phyloP scores from a whole-genome alignment of 2,329 filamentous ascomycete genomes.

The Apiospora koreana region DNA sequence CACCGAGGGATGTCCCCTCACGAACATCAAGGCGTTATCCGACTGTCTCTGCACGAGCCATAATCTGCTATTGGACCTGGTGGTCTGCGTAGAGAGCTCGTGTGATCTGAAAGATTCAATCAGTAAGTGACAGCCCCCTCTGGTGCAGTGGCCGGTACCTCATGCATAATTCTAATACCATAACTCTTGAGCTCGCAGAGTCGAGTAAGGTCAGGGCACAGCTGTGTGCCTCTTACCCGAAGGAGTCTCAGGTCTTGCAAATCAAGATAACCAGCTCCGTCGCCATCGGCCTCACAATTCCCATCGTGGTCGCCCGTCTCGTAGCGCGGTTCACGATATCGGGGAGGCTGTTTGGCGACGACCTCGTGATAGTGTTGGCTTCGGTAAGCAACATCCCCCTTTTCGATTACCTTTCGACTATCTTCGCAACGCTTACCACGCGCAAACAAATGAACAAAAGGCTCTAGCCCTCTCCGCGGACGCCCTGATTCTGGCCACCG shows the following conservation, averaged over 20 bases:
- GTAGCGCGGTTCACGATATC: constrained; percentile 19
- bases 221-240: constrained; percentile 22
- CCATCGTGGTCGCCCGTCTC: constrained; percentile 20
- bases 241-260: constrained; percentile 20
- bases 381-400: background rate
- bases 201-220: background rate
- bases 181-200: background rate
- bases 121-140: background rate
- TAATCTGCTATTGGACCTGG: constrained; percentile 17
- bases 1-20: constrained; percentile 16
- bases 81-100: constrained; percentile 20
- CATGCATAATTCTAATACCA: background rate
- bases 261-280: constrained; percentile 14
- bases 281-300: constrained; percentile 18
- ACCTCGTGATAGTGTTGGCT: constrained; percentile 14
- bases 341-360: constrained; percentile 22
- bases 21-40: constrained; percentile 15
- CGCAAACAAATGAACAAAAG: background rate
- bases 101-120: constrained; percentile 22
- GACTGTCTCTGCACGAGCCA: constrained; percentile 21
- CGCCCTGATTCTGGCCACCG: constrained; percentile 22
- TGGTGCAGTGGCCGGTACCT: background rate
- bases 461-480: constrained; percentile 19
- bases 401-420: too few relatives aligned
- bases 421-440: background rate